Evolutionary conservation across 2,329 filamentous ascomycete genomes (phyloP), one percentile per base, ranked within the genome.

Genomic region (Sporothrix pallida): DNA sequence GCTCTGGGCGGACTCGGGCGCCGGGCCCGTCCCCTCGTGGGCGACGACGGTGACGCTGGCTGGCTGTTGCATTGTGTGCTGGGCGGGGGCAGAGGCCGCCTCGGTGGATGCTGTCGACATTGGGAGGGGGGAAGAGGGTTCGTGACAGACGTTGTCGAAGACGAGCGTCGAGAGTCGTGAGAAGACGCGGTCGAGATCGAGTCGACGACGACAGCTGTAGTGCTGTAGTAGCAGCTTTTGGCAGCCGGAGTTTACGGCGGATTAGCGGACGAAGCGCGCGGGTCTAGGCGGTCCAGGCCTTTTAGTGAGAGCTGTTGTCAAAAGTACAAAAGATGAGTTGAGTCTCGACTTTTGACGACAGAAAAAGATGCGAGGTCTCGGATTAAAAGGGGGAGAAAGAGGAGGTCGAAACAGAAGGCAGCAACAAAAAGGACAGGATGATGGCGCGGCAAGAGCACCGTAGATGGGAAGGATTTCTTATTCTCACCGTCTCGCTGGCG

Each of bases 1-100:
- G 26, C 80, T 77, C n/a, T 79, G 77, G 42, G 84, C 85, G 44
- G 85, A 83, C 1, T 84, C 81, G 8, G 85, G 83, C 37, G 75
- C 73, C 1, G 73, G 72, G 37, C 63, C 75, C n/a, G 76, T 68
- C 15, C 68, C 70, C 20, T 73, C 44, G 17, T 48, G 44, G 7
- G 42, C 72, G 3, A 44, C 48, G 23, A 76, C 75, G 4, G 52
- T 63, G 17, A 76, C 31, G 65, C 44, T 71, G 1, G 63, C 52
- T 13, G 72, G 26, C 46, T 72, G 50, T 50, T 76, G 72, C 75
- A 76, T 76, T 3, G 56, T 68, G 72, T n/a, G 46, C 2, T 17
- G 23, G 23, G 15, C 12, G 13, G 54, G 9, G n/a, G 20, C 23
- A 1, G 48, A 23, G 37, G 31, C 20, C 7, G 56, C 42, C 20